Evolutionary conservation across 495 filamentous ascomycete species (phyloP).

Genomic region (Chaetomium fimeti): DNA sequence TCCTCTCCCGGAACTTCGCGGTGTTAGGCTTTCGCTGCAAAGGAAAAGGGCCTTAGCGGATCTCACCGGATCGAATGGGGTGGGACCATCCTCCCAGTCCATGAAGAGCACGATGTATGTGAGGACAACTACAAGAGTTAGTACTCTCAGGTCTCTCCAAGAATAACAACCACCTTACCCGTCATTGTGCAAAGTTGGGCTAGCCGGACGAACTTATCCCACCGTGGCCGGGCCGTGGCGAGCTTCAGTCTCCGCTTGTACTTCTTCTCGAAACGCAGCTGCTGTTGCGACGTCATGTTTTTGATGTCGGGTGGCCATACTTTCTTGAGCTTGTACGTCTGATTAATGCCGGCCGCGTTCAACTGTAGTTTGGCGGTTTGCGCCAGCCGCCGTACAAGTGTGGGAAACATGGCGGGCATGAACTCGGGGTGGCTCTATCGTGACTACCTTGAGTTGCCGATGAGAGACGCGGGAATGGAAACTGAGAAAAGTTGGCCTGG

Average conservation of each 20-base stretch:
- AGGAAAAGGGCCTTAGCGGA: neutral
- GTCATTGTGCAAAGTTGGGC: conserved; percentile 65
- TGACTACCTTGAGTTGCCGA: neutral
- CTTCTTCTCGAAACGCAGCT: conserved; percentile 79
- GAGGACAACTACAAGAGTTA: conserved; percentile 55
- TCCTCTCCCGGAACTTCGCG: conserved; percentile 29
- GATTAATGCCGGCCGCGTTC: conserved; percentile 12
- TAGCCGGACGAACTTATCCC: conserved; percentile 69
- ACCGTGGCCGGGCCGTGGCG: conserved; percentile 70
- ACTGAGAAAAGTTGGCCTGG: conserved; percentile 13
- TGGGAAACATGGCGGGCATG: conserved; percentile 43
- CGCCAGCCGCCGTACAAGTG: conserved; percentile 41
- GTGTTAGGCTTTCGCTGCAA: neutral
- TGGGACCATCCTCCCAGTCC: conserved; percentile 65
- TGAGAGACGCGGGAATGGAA: neutral
- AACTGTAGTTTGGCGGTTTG: conserved; percentile 26
- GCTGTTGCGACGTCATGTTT: conserved; percentile 73
- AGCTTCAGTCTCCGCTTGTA: conserved; percentile 68
- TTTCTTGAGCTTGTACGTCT: conserved; percentile 76
- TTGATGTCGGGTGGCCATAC: conserved; percentile 91
- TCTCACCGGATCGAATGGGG: conserved; percentile 61
- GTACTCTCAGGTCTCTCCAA: neutral
- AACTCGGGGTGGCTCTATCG: neutral
- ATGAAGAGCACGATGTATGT: conserved; percentile 75
- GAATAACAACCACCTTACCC: conserved; percentile 46